A percentile compares a stretch with the other conserved stretches of the same genome.
Conservation (phyloP, 208 protist genomes). For the Crithidia mellificae region DNA sequence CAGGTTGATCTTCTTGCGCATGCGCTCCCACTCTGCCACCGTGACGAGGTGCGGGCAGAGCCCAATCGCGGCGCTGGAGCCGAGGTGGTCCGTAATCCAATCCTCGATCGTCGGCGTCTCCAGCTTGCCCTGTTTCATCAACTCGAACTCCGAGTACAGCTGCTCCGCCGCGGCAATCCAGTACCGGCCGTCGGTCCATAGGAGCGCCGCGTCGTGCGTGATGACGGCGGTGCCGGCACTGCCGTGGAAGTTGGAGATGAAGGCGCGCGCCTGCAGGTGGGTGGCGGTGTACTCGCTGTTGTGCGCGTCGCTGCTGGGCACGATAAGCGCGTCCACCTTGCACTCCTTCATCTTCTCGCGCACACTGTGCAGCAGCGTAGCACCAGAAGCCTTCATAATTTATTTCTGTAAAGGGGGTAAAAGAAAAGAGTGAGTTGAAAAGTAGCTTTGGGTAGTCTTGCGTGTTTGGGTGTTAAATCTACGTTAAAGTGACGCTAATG, state of each 20-base stretch:
- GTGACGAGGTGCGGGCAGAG: constrained; percentile 74
- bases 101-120: constrained; percentile 69
- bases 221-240: constrained; percentile 91
- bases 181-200: constrained; percentile 98
- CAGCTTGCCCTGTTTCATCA: constrained; percentile 83
- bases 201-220: constrained; percentile 72
- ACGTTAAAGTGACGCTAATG: no score
- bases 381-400: constrained; percentile 37
- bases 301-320: constrained; percentile 94
- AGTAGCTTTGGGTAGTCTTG: no score
- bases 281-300: constrained; percentile 96
- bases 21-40: constrained; percentile 76
- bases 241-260: constrained; percentile 95
- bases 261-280: constrained; percentile 89
- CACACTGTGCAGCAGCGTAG: constrained; percentile 51
- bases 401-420: not conserved
- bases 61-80: constrained; percentile 43
- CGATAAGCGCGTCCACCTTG: constrained; percentile 80
- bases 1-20: constrained; percentile 60
- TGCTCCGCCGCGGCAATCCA: constrained; percentile 91
- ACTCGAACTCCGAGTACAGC: constrained; percentile 77
- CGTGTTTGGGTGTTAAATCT: no score
- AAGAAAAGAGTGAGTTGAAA: not conserved
- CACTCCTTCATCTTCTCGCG: constrained; percentile 75
- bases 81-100: constrained; percentile 64